A percentile compares a stretch with the other conserved stretches of the same genome.
These are phyloP conservation scores for Amphicarpaea edgeworthii DNA, from an alignment of 306 rosid genomes.

Conservation along the genomic window DNA sequence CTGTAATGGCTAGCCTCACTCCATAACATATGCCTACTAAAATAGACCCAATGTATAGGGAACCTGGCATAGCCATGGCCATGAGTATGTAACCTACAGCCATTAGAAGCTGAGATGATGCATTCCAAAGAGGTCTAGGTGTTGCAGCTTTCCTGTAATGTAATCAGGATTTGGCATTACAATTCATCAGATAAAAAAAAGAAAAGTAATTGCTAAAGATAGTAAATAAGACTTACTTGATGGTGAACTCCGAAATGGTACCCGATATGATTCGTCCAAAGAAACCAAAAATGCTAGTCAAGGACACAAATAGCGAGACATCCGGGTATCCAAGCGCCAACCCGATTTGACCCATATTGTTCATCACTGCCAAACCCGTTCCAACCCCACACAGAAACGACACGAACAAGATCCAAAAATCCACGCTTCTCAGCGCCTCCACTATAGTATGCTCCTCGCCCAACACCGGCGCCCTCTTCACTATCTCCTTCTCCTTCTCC, in stretches of 20 bases:
- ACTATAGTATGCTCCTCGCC: constrained; percentile 89
- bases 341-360: constrained; percentile 96
- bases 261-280: constrained; percentile 85
- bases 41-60: constrained; percentile 76
- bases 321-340: constrained; percentile 81
- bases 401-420: constrained; percentile 88
- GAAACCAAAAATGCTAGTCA: constrained; percentile 81
- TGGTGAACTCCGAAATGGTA: constrained; percentile 67
- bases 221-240: too few relatives aligned
- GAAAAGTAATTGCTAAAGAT: too few relatives aligned
- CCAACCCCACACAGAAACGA: constrained; percentile 95
- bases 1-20: constrained; percentile 76
- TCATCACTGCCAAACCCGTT: constrained; percentile 85
- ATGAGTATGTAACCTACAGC: constrained; percentile 75
- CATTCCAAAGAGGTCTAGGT: constrained; percentile 78
- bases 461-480: constrained; percentile 51
- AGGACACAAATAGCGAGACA: constrained; percentile 78
- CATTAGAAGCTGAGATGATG: constrained; percentile 81
- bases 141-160: constrained; percentile 70
- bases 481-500: constrained; percentile 2
- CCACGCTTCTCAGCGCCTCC: constrained; percentile 65
- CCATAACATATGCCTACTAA: constrained; percentile 89
- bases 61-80: constrained; percentile 85
- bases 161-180: too few relatives aligned
- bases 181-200: too few relatives aligned